phyloP scores from a whole-genome alignment of 768 basidiomycete species.

The Boletus rubroflammeus region DNA sequence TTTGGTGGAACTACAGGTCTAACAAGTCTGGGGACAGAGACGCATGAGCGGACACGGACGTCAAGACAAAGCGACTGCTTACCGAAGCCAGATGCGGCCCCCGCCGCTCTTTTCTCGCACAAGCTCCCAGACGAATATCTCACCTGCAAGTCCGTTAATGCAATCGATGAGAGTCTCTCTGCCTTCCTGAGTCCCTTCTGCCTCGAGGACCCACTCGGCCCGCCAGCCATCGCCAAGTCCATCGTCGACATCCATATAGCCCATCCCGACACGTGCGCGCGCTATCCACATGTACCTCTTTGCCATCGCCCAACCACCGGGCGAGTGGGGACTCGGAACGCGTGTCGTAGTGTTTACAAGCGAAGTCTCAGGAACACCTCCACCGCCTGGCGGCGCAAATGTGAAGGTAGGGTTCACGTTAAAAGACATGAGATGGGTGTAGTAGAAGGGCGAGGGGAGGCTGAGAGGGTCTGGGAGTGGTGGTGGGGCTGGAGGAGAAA shows the following conservation, averaged over 20 bases:
- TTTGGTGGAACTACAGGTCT: slow-evolving; percentile 19
- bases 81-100: slow-evolving; percentile 66
- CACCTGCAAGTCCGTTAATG: slow-evolving; percentile 37
- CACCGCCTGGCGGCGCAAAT: slow-evolving; percentile 28
- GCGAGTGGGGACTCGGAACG: slow-evolving; percentile 60
- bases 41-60: background rate
- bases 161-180: slow-evolving; percentile 54
- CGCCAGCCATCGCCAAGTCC: slow-evolving; percentile 66
- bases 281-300: slow-evolving; percentile 68
- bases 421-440: slow-evolving; percentile 56
- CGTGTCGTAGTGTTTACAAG: slow-evolving; percentile 36
- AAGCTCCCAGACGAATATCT: slow-evolving; percentile 47
- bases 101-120: slow-evolving; percentile 58
- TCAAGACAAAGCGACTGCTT: slow-evolving; percentile 13
- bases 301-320: slow-evolving; percentile 55
- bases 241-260: slow-evolving; percentile 33
- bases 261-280: slow-evolving; percentile 38
- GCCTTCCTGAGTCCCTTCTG: slow-evolving; percentile 70
- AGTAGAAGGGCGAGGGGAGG: slow-evolving; percentile 76
- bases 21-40: slow-evolving; percentile 16
- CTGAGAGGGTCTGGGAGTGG: slow-evolving; percentile 54
- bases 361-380: slow-evolving; percentile 44
- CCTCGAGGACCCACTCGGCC: slow-evolving; percentile 79
- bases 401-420: slow-evolving; percentile 22
- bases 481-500: slow-evolving; percentile 48